Percentiles rank a stretch among this genome's conserved stretches.
phyloP scores from a whole-genome alignment of 768 basidiomycete genomes.

The Kwoniella mangroviensis region DNA sequence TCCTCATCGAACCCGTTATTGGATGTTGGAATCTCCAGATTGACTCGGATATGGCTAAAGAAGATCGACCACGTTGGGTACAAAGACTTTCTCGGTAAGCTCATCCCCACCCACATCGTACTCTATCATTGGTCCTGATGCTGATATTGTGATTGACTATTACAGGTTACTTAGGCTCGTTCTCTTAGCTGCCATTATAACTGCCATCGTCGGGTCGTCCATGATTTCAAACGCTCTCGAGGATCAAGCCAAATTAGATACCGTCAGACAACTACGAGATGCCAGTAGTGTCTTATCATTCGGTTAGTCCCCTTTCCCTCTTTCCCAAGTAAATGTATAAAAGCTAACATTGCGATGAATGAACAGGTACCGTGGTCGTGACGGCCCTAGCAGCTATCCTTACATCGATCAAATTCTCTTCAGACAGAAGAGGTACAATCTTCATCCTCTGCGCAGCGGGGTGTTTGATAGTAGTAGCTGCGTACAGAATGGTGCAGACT shows the following conservation, averaged over 20 bases:
- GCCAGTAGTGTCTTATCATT: slow-evolving; percentile 26
- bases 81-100: slow-evolving; percentile 10
- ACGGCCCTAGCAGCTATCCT: slow-evolving; percentile 13
- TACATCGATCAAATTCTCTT: slow-evolving; percentile 18
- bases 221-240: slow-evolving; percentile 18
- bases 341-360: background rate
- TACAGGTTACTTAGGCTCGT: slow-evolving; percentile 10
- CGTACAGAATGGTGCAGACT: slow-evolving; percentile 25
- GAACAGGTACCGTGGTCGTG: slow-evolving; percentile 18
- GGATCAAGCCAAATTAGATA: slow-evolving; percentile 11
- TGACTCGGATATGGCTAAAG: slow-evolving; percentile 10
- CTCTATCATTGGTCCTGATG: background rate
- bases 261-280: slow-evolving; percentile 25
- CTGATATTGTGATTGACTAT: background rate
- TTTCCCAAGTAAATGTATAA: background rate
- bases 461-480: slow-evolving; percentile 21
- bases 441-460: slow-evolving; percentile 18
- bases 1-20: slow-evolving; percentile 38
- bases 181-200: slow-evolving; percentile 25
- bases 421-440: slow-evolving; percentile 14
- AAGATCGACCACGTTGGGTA: slow-evolving; percentile 30
- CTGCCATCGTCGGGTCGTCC: slow-evolving; percentile 24
- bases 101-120: background rate
- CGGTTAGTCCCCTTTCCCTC: slow-evolving; percentile 22
- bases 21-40: slow-evolving; percentile 30